phyloP scores from a whole-genome alignment of 2,329 filamentous ascomycete species.

The Scytalidium sp. region DNA sequence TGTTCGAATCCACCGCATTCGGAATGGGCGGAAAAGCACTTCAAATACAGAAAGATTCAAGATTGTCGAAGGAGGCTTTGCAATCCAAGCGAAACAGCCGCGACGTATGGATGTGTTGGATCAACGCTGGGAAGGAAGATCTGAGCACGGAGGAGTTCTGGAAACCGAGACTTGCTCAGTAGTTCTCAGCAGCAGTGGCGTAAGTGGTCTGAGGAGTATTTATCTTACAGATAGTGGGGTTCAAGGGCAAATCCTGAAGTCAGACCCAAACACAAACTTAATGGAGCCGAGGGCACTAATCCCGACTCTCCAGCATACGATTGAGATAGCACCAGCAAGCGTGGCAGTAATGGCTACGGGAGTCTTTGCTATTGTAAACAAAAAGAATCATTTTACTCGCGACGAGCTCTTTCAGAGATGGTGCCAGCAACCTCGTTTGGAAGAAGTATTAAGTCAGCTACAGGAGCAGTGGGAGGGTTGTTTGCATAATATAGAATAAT shows the following conservation, averaged over 20 bases:
- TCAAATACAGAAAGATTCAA: not conserved
- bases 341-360: constrained; percentile 2
- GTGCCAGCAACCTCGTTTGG: too few species aligned
- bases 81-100: not conserved
- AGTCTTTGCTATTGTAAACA: constrained; percentile 4
- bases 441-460: too few species aligned
- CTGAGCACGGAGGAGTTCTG: constrained; percentile 1
- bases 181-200: constrained; percentile 3
- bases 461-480: too few species aligned
- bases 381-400: too few species aligned
- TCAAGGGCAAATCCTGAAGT: constrained; percentile 3
- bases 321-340: constrained; percentile 1
- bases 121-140: constrained; percentile 1
- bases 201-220: not conserved
- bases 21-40: too few species aligned
- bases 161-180: not conserved
- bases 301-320: constrained; percentile 6
- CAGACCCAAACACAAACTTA: constrained; percentile 12
- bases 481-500: too few species aligned
- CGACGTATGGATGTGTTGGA: not conserved
- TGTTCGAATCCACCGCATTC: constrained; percentile 12
- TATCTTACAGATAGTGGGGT: too few species aligned
- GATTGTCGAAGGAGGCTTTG: constrained; percentile 9
- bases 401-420: too few species aligned
- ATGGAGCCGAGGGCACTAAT: constrained; percentile 7